Conservation (phyloP, 176 grass and related monocot species). For the Aegilops longissima region DNA sequence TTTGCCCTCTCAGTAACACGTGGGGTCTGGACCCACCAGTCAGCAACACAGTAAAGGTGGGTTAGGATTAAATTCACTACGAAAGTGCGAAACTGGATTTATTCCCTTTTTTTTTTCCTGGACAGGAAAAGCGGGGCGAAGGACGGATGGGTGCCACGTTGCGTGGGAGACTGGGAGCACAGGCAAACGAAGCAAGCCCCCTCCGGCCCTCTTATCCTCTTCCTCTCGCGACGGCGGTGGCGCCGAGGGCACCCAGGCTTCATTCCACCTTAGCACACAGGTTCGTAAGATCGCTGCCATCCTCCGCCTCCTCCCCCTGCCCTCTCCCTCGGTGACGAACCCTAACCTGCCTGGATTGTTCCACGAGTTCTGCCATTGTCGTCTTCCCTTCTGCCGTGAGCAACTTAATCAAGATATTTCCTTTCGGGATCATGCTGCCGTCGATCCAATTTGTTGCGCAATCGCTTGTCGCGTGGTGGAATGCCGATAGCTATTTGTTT, state of each 20-base stretch:
- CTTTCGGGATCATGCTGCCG: not conserved
- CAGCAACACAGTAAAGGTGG: too few species aligned
- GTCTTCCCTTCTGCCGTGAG: not conserved
- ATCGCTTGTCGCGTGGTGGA: not conserved
- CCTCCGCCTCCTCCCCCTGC: not conserved
- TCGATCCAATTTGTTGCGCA: not conserved
- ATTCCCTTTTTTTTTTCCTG: too few species aligned
- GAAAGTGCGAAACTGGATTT: too few species aligned
- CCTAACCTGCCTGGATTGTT: not conserved
- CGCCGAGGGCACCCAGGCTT: not conserved
- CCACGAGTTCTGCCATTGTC: not conserved
- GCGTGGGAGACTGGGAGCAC: too few species aligned
- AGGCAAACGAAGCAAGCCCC: too few species aligned
- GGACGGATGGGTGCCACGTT: not conserved
- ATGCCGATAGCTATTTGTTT: not conserved
- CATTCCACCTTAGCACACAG: not conserved
- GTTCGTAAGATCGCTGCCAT: not conserved
- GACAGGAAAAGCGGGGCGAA: not conserved
- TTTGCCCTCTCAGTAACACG: too few species aligned
- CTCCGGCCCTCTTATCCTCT: slow-evolving; percentile 16
- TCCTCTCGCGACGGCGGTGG: not conserved
- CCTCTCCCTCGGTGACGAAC: not conserved
- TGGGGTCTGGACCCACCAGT: too few species aligned
- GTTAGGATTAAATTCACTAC: too few species aligned
- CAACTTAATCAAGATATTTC: not conserved